phyloP scores from a whole-genome alignment of 805 yeast genomes.

The Ogataea pignaliae region DNA sequence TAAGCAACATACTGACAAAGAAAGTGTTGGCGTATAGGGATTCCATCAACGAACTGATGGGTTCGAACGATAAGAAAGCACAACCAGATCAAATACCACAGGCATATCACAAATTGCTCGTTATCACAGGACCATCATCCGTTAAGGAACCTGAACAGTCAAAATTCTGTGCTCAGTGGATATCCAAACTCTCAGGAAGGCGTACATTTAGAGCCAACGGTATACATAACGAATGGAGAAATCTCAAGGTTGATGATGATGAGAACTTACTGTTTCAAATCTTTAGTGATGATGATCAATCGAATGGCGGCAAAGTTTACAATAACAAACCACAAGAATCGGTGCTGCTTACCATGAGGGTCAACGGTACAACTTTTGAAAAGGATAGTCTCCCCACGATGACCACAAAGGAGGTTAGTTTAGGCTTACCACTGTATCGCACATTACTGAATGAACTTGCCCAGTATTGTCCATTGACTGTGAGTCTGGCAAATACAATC shows the following conservation, averaged over 20 bases:
- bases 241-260: not conserved
- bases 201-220: constrained; percentile 11
- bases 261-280: constrained; percentile 2
- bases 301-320: too few species aligned
- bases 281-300: constrained; percentile 3
- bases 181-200: constrained; percentile 24
- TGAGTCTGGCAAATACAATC: constrained; percentile 42
- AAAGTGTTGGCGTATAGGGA: constrained; percentile 32
- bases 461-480: constrained; percentile 40
- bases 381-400: constrained; percentile 11
- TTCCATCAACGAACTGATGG: constrained; percentile 19
- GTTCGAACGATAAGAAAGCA: not conserved
- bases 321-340: constrained; percentile 8
- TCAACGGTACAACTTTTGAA: constrained; percentile 33
- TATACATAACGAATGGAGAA: not conserved
- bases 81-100: not conserved
- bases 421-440: constrained; percentile 40
- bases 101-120: constrained; percentile 20
- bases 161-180: constrained; percentile 39
- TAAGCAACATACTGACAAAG: constrained; percentile 23
- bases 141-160: constrained; percentile 32
- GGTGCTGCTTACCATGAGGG: constrained; percentile 32
- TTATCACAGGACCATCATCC: constrained; percentile 37
- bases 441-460: constrained; percentile 37
- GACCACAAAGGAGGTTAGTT: constrained; percentile 26